Evolutionary conservation across 495 filamentous ascomycete genomes (phyloP).

Genomic region (Penicillium angulare): DNA sequence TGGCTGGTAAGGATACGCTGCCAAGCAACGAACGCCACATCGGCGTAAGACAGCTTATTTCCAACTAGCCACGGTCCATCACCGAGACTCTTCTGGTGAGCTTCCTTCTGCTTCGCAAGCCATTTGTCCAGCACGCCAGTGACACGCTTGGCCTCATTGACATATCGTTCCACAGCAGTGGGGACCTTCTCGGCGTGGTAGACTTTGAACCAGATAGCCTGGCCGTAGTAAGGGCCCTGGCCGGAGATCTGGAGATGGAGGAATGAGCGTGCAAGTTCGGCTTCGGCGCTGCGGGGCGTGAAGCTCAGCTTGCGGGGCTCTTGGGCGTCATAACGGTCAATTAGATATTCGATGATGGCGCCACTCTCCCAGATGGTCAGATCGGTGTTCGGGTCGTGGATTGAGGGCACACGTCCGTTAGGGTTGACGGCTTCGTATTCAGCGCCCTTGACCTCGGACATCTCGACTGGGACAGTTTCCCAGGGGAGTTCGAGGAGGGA

Average conservation of each 20-base stretch:
- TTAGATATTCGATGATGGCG: slow-evolving; percentile 68
- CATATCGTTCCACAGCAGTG: slow-evolving; percentile 53
- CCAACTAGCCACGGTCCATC: too few species aligned
- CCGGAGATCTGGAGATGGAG: slow-evolving; percentile 29
- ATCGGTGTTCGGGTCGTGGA: slow-evolving; percentile 66
- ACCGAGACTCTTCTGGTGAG: too few species aligned
- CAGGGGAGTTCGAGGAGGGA: slow-evolving; percentile 61
- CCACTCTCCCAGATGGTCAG: slow-evolving; percentile 70
- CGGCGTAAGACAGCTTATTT: too few species aligned
- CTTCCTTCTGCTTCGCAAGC: too few species aligned
- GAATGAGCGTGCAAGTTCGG: slow-evolving; percentile 53
- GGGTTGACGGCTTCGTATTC: slow-evolving; percentile 62
- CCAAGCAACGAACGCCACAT: too few species aligned
- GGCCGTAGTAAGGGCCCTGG: slow-evolving; percentile 61
- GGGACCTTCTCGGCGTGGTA: slow-evolving; percentile 53
- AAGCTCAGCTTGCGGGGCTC: slow-evolving; percentile 54
- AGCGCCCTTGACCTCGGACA: slow-evolving; percentile 55
- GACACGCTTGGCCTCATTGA: slow-evolving; percentile 56
- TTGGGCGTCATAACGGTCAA: slow-evolving; percentile 60
- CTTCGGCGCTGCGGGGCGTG: slow-evolving; percentile 32
- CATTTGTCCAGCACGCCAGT: too few species aligned
- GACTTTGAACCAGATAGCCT: slow-evolving; percentile 46
- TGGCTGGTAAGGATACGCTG: too few species aligned
- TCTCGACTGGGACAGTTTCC: slow-evolving; percentile 38
- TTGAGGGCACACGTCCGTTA: slow-evolving; percentile 63